Conservation (phyloP, 1,139 yeast species). For the Yamadazyma songkhlaensis region DNA sequence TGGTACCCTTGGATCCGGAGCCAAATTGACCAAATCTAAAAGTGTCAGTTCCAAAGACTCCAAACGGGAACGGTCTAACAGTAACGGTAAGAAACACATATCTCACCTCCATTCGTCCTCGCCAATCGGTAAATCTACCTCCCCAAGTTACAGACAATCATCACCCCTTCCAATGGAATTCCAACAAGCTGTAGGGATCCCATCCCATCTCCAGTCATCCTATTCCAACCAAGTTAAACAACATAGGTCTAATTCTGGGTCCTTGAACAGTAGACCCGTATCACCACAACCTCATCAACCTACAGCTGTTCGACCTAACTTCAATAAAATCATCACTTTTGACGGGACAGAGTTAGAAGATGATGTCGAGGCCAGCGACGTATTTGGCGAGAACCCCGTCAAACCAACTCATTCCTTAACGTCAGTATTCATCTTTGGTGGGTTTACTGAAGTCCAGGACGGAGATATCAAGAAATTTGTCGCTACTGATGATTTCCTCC, state of each 20-base stretch:
- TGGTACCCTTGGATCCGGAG: too few species aligned
- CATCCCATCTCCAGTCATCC: constrained; percentile 15
- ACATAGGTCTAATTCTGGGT: constrained; percentile 29
- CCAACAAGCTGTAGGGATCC: constrained; percentile 16
- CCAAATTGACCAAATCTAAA: constrained; percentile 11
- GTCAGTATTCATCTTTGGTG: constrained; percentile 41
- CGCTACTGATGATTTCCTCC: constrained; percentile 36
- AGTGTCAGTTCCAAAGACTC: constrained; percentile 11
- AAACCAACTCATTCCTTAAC: constrained; percentile 12
- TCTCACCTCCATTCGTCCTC: constrained; percentile 1
- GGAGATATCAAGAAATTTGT: constrained; percentile 20
- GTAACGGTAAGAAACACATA: constrained; percentile 1
- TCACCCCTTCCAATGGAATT: constrained; percentile 11
- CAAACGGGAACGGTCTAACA: constrained; percentile 4
- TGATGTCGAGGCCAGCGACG: constrained; percentile 7
- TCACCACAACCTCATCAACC: constrained; percentile 20
- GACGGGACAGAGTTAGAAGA: not conserved
- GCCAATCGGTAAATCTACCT: not conserved
- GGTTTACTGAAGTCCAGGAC: constrained; percentile 23
- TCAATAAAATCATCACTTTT: constrained; percentile 2
- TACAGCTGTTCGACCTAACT: not conserved
- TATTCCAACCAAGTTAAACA: constrained; percentile 35
- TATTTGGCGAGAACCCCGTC: constrained; percentile 12
- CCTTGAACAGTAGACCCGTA: constrained; percentile 22
- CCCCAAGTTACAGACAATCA: constrained; percentile 5